phyloP scores from a whole-genome alignment of 2,329 filamentous ascomycete genomes.

The Hymenoscyphus albidus region DNA sequence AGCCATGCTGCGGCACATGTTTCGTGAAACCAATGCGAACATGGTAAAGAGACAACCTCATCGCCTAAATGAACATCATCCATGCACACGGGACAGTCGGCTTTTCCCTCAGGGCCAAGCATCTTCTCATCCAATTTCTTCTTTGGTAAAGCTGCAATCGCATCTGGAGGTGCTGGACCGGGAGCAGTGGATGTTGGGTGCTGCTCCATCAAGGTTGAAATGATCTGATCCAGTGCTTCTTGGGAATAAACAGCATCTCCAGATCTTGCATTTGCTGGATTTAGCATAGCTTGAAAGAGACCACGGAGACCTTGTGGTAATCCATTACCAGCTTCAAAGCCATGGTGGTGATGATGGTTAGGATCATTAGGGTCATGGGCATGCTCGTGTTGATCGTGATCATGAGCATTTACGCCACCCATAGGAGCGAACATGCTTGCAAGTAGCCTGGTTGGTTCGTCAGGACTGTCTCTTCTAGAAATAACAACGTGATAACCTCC shows the following conservation, averaged over 20 bases:
- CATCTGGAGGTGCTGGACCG: constrained; percentile 71
- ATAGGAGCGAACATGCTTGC: constrained; percentile 29
- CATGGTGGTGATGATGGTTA: constrained; percentile 20
- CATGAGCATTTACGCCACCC: constrained; percentile 8
- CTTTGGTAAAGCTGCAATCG: constrained; percentile 70
- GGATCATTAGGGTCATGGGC: constrained; percentile 21
- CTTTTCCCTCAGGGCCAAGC: constrained; percentile 59
- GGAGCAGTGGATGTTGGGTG: constrained; percentile 73
- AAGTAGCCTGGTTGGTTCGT: constrained; percentile 30
- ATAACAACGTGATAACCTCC: constrained; percentile 22
- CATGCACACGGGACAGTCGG: constrained; percentile 94
- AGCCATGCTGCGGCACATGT: constrained; percentile 81
- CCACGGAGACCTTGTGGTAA: constrained; percentile 45
- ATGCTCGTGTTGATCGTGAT: constrained; percentile 18
- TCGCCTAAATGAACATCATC: constrained; percentile 72
- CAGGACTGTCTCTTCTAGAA: constrained; percentile 29
- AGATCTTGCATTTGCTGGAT: constrained; percentile 49
- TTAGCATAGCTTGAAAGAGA: constrained; percentile 50
- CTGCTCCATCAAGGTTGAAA: constrained; percentile 84
- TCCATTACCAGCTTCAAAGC: constrained; percentile 17
- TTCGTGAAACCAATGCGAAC: constrained; percentile 91
- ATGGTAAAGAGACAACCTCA: constrained; percentile 74
- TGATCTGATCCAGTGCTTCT: constrained; percentile 83
- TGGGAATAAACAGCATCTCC: constrained; percentile 89
- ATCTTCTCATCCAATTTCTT: constrained; percentile 67